phyloP scores from a whole-genome alignment of 2,329 filamentous ascomycete genomes.

The Phialophora macrospora region DNA sequence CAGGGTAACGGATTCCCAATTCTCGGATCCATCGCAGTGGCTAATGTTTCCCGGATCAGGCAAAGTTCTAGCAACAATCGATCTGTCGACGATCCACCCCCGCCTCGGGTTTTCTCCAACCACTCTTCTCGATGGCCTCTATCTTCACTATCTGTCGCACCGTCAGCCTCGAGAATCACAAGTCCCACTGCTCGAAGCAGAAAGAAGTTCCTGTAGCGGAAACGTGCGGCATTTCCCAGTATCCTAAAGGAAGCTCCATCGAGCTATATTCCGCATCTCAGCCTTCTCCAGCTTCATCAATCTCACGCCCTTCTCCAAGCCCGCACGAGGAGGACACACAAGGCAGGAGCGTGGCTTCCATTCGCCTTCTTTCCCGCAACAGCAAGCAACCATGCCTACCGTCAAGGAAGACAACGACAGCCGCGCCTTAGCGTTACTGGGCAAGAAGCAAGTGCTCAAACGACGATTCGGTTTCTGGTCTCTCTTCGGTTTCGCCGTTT shows the following conservation, averaged over 20 bases:
- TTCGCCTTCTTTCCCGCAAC: background rate
- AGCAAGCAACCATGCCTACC: slow-evolving; percentile 21
- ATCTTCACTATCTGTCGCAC: slow-evolving; percentile 17
- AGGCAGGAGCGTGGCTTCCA: background rate
- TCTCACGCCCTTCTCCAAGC: background rate
- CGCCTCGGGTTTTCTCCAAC: slow-evolving; percentile 9
- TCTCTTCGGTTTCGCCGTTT: slow-evolving; percentile 53
- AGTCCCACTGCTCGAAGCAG: slow-evolving; percentile 2
- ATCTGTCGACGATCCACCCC: background rate
- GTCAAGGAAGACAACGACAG: slow-evolving; percentile 41
- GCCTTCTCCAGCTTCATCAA: background rate
- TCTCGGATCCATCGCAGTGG: slow-evolving; percentile 1
- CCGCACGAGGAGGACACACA: background rate
- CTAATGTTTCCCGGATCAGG: slow-evolving; percentile 3
- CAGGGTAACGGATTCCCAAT: background rate
- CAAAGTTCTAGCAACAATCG: slow-evolving; percentile 4
- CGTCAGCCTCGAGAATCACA: slow-evolving; percentile 9
- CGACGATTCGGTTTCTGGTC: slow-evolving; percentile 52
- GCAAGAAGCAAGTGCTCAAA: slow-evolving; percentile 54
- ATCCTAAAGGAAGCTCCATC: background rate
- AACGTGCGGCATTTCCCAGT: background rate
- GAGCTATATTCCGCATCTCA: slow-evolving; percentile 14
- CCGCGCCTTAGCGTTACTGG: slow-evolving; percentile 49
- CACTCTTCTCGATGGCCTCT: slow-evolving; percentile 10
- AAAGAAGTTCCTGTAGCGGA: slow-evolving; percentile 16